Base-by-base conservation (phyloP, 371 early-diverging fungal genomes). In the Apophysomyces elegans region DNA sequence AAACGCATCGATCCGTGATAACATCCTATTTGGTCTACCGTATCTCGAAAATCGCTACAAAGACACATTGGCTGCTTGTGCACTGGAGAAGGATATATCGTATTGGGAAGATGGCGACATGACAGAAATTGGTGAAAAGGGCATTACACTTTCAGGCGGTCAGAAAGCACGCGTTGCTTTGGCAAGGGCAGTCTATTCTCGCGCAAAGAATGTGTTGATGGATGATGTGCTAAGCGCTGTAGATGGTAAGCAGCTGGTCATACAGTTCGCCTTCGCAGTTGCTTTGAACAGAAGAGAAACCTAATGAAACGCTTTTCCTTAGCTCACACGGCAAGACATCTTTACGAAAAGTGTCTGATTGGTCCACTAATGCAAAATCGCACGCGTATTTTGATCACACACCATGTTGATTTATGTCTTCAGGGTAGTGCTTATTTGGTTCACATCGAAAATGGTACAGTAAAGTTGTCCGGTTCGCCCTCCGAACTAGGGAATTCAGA, bases 41-140 rank as follows among this genome's bases (percentile, higher is more conserved):
- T 79, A 71, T 44, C 61, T 71, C 37, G 73, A 70, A 36, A 64
- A 67, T 12, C 72, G 71, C 11, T 81, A 81, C 35, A 66, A 73
- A 21, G 79, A 80, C 7, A 88, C 90, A 4, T 78, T 92, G 6
- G 87, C 88, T 44, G 78, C 86, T 16, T 79, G 87, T 9, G 78
- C 76, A 35, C 64, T 80, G 11, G 50, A 36, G 4, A 72, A 72
- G 6, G 80, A 80, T 46, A 44, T 80, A 35, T 68, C 63, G 0
- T 70, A 73, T 44, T 70, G 97, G 16, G 83, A 84, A 14, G 84
- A 86, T 59, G 95, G 94, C 21, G 97, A 96, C 71, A 56, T 79
- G 74, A 96, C 96, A 0, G 92, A 94, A 80, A 88, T 95, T 66
- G 96, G 95, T 7, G 95, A 94, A 71, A 86, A 86, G 45, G 90